phyloP scores from a whole-genome alignment of 2,329 filamentous ascomycete species.

The Stagonosporopsis tanaceti region DNA sequence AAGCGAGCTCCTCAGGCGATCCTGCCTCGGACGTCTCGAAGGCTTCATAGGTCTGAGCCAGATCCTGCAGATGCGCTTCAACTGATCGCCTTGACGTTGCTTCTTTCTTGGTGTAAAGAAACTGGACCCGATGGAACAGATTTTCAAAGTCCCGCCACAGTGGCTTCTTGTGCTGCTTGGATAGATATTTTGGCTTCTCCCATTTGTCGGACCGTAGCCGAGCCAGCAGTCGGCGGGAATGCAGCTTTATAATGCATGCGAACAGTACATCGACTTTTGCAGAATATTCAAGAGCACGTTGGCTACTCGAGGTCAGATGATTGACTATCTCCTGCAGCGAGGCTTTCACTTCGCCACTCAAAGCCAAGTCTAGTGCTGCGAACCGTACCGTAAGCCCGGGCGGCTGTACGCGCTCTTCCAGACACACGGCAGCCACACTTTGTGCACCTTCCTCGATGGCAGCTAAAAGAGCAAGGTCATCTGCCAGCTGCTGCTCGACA shows the following conservation, averaged over 20 bases:
- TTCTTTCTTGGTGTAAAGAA: constrained; percentile 14
- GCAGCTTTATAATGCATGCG: constrained; percentile 4
- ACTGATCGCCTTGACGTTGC: constrained; percentile 1
- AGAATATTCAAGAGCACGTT: background rate
- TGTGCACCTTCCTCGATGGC: constrained; percentile 17
- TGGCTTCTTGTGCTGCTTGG: constrained; percentile 16
- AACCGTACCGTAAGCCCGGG: constrained; percentile 5
- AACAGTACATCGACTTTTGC: background rate
- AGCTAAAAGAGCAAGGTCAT: constrained; percentile 15
- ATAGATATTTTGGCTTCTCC: constrained; percentile 17
- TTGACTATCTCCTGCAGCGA: constrained; percentile 2
- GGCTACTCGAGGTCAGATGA: background rate
- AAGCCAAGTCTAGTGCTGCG: constrained; percentile 9
- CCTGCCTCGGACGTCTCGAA: constrained; percentile 2
- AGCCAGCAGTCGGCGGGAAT: constrained; percentile 15
- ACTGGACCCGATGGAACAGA: constrained; percentile 10
- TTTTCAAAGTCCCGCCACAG: constrained; percentile 14
- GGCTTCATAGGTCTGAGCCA: constrained; percentile 3
- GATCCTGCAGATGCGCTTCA: background rate
- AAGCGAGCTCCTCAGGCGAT: background rate
- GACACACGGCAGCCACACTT: constrained; percentile 16
- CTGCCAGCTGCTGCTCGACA: constrained; percentile 16
- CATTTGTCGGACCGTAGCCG: constrained; percentile 14
- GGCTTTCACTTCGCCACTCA: constrained; percentile 4
- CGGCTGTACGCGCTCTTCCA: constrained; percentile 10